Conservation (phyloP, 2,329 filamentous ascomycete genomes). For the Colletotrichum australisinense region DNA sequence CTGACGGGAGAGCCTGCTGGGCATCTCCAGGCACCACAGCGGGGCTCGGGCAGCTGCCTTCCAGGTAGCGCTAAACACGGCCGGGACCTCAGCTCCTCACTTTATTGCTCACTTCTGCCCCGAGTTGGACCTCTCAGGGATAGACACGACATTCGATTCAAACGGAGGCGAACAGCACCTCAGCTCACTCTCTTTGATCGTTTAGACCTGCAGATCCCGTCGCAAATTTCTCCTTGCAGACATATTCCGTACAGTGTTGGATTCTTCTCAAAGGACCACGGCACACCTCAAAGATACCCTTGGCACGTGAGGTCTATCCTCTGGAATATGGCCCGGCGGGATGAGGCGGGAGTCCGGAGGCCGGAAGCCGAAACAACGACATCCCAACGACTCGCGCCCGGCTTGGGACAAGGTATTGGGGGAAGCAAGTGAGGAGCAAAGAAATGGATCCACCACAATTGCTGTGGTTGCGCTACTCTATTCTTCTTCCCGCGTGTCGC, state of each 20-base stretch:
- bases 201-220: slow-evolving; percentile 2
- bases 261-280: background rate
- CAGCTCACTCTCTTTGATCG: slow-evolving; percentile 11
- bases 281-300: background rate
- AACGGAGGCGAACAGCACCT: slow-evolving; percentile 1
- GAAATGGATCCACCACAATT: slow-evolving; percentile 15
- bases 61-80: slow-evolving; percentile 3
- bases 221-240: background rate
- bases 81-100: background rate
- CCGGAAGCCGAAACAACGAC: background rate
- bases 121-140: slow-evolving; percentile 34
- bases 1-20: background rate
- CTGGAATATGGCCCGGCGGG: background rate
- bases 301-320: background rate
- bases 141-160: slow-evolving; percentile 23
- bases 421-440: background rate
- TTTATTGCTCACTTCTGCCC: slow-evolving; percentile 5
- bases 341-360: background rate
- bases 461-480: slow-evolving; percentile 1
- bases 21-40: slow-evolving; percentile 23
- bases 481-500: slow-evolving; percentile 13
- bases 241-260: background rate
- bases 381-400: background rate
- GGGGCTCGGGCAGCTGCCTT: slow-evolving; percentile 27
- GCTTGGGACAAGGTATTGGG: background rate